phyloP scores from a whole-genome alignment of 2,329 filamentous ascomycete genomes.

The Clarireedia hainanense region DNA sequence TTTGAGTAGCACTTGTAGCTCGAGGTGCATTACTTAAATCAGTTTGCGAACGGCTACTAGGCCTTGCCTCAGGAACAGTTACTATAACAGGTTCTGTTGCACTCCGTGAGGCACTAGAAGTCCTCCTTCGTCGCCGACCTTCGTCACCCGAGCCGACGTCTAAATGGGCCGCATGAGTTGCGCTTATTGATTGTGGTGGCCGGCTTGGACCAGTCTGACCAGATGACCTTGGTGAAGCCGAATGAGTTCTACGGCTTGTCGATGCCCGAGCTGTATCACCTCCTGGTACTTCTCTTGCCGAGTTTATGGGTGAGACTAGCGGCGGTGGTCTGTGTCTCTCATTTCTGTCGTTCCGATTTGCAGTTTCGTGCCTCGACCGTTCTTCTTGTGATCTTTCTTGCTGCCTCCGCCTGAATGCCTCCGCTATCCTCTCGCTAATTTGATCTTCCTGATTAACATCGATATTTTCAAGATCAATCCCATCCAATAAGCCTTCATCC shows the following conservation, averaged over 20 bases:
- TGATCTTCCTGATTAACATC: conserved; percentile 81
- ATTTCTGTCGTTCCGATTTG: conserved; percentile 32
- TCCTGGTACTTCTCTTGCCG: conserved; percentile 22
- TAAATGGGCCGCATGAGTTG: conserved; percentile 38
- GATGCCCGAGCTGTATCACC: conserved; percentile 19
- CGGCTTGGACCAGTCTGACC: conserved; percentile 40
- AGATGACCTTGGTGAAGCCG: conserved; percentile 39
- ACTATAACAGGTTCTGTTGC: conserved; percentile 41
- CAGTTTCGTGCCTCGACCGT: conserved; percentile 41
- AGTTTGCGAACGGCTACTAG: conserved; percentile 55
- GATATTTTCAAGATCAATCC: conserved; percentile 81
- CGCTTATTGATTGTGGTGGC: conserved; percentile 37
- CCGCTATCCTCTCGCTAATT: conserved; percentile 81
- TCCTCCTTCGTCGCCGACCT: conserved; percentile 38
- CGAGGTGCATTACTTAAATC: conserved; percentile 46
- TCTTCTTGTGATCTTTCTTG: conserved; percentile 53
- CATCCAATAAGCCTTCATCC: conserved; percentile 79
- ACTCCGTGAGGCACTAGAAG: conserved; percentile 48
- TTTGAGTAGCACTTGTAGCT: conserved; percentile 12
- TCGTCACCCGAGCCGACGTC: conserved; percentile 43
- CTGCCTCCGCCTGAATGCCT: conserved; percentile 75
- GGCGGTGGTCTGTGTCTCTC: conserved; percentile 24
- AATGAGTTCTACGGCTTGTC: conserved; percentile 32
- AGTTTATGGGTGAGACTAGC: conserved; percentile 19
- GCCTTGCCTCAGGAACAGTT: conserved; percentile 35